phyloP scores from a whole-genome alignment of 2,329 filamentous ascomycete species.

The Sclerotiophoma versabilis region DNA sequence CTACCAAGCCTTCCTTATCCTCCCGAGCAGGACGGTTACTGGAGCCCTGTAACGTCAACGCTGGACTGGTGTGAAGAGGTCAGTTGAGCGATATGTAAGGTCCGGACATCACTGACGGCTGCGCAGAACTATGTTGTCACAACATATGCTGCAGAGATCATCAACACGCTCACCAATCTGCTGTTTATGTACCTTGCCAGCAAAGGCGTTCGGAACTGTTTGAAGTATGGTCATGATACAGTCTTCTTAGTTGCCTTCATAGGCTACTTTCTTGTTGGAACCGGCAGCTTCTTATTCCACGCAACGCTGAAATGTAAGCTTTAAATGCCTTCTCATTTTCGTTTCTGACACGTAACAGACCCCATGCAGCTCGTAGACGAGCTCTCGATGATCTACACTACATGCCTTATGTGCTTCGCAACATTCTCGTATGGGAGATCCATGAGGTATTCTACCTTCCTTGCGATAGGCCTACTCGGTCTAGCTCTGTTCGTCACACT shows the following conservation, averaged over 20 bases:
- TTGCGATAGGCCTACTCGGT: constrained; percentile 64
- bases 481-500: constrained; percentile 73
- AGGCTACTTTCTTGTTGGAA: constrained; percentile 68
- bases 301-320: constrained; percentile 67
- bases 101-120: constrained; percentile 10
- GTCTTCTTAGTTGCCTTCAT: constrained; percentile 75
- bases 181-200: constrained; percentile 80
- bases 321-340: neutral
- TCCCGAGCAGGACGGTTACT: constrained; percentile 65
- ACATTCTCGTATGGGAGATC: constrained; percentile 76
- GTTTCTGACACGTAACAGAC: constrained; percentile 64
- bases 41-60: constrained; percentile 74
- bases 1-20: constrained; percentile 58
- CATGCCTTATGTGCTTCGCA: constrained; percentile 72
- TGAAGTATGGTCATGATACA: constrained; percentile 73
- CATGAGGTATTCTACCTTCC: constrained; percentile 56
- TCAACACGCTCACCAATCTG: constrained; percentile 82
- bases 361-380: constrained; percentile 76
- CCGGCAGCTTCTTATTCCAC: constrained; percentile 69
- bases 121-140: constrained; percentile 76
- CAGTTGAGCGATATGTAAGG: constrained; percentile 18
- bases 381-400: constrained; percentile 76
- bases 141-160: constrained; percentile 76
- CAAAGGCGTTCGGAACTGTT: constrained; percentile 77
- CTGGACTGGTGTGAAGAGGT: constrained; percentile 85